Conservation (phyloP, 2,329 filamentous ascomycete species). For the Phyllosticta citribraziliensis region DNA sequence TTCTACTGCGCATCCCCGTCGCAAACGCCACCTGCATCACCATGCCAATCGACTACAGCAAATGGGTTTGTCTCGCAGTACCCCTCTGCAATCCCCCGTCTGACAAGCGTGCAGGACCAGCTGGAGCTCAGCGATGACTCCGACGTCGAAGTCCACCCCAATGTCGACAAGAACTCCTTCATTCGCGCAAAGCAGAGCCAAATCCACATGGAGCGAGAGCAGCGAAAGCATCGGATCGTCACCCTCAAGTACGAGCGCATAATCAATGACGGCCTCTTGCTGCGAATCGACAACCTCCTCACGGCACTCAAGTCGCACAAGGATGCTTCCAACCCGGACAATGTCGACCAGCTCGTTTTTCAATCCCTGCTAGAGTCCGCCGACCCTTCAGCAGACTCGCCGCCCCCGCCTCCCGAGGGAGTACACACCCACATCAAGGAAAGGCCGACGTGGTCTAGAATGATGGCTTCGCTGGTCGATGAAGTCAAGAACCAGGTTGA, state of each 20-base stretch:
- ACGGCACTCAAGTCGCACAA: slow-evolving; percentile 65
- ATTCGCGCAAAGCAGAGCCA: slow-evolving; percentile 97
- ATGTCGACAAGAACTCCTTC: slow-evolving; percentile 96
- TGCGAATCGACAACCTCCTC: slow-evolving; percentile 72
- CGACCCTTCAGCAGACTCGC: slow-evolving; percentile 61
- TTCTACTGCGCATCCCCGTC: not conserved
- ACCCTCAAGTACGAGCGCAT: slow-evolving; percentile 86
- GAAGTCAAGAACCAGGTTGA: slow-evolving; percentile 83
- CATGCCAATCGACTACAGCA: slow-evolving; percentile 61
- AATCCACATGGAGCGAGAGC: slow-evolving; percentile 82
- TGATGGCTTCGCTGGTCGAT: slow-evolving; percentile 95
- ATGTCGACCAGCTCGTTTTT: slow-evolving; percentile 67
- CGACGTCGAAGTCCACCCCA: slow-evolving; percentile 95
- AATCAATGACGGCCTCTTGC: slow-evolving; percentile 83
- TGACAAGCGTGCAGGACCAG: slow-evolving; percentile 51
- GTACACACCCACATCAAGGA: slow-evolving; percentile 66
- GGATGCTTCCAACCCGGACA: slow-evolving; percentile 48
- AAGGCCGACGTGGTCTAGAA: slow-evolving; percentile 82
- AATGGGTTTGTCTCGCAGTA: slow-evolving; percentile 47
- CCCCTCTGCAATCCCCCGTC: slow-evolving; percentile 13
- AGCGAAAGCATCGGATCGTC: slow-evolving; percentile 80
- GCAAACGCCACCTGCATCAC: not conserved
- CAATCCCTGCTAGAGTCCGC: slow-evolving; percentile 78
- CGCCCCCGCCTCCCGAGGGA: slow-evolving; percentile 67
- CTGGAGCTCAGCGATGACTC: slow-evolving; percentile 97